Conservation (phyloP, 305 asterid species). For the Plantago lanceolata region DNA sequence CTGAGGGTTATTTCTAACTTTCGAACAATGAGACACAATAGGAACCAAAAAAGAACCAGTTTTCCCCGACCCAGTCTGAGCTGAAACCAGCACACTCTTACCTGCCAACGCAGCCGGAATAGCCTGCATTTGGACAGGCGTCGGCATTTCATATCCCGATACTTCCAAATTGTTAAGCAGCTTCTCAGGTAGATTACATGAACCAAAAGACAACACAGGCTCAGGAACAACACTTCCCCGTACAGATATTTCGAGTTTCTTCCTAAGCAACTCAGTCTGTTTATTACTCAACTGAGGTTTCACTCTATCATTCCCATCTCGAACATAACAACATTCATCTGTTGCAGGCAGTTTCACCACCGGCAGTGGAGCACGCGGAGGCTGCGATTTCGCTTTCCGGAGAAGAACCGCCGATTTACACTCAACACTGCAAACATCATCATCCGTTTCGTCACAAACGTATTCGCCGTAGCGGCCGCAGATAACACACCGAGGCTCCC, state of each 20-base stretch:
- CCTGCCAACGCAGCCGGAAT: slow-evolving; percentile 72
- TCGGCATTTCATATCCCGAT: slow-evolving; percentile 81
- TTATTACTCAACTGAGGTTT: slow-evolving; percentile 27
- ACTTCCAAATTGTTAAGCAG: slow-evolving; percentile 70
- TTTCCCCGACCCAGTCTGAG: slow-evolving; percentile 95
- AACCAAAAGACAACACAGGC: slow-evolving; percentile 61
- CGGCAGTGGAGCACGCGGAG: slow-evolving; percentile 29
- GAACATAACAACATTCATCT: slow-evolving; percentile 76
- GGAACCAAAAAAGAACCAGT: slow-evolving; percentile 81
- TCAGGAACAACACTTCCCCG: slow-evolving; percentile 51
- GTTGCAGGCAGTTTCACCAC: slow-evolving; percentile 47
- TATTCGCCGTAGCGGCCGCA: slow-evolving; percentile 95
- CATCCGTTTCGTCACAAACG: slow-evolving; percentile 86
- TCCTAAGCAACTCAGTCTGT: slow-evolving; percentile 48
- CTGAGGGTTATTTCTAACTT: slow-evolving; percentile 34
- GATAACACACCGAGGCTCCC: slow-evolving; percentile 66
- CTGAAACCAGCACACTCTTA: slow-evolving; percentile 73
- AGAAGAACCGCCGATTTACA: slow-evolving; percentile 59
- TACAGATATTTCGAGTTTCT: slow-evolving; percentile 57
- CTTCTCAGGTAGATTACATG: slow-evolving; percentile 65
- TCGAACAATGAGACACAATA: slow-evolving; percentile 52
- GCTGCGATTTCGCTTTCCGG: slow-evolving; percentile 32
- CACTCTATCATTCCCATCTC: slow-evolving; percentile 39
- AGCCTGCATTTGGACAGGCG: slow-evolving; percentile 97
- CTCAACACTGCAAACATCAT: slow-evolving; percentile 84